phyloP scores from a whole-genome alignment of 2,329 filamentous ascomycete genomes.

The Ambrosiella beaveri region DNA sequence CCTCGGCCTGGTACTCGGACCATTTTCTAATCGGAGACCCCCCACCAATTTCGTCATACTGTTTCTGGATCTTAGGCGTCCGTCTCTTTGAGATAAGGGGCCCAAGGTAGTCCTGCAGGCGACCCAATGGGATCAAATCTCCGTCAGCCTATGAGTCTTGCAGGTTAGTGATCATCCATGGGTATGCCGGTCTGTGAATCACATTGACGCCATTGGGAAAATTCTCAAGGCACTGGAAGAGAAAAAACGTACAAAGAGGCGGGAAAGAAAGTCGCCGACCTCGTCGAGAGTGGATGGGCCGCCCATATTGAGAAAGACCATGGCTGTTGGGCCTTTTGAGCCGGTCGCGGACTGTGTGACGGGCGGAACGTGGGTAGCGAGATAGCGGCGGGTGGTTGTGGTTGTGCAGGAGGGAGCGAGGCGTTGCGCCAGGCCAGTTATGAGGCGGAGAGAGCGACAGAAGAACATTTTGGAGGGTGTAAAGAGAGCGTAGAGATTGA shows the following conservation, averaged over 20 bases:
- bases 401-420: conserved; percentile 17
- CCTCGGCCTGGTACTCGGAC: conserved; percentile 82
- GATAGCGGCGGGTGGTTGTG: conserved; percentile 16
- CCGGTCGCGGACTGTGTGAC: conserved; percentile 61
- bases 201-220: conserved; percentile 11
- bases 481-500: neutral
- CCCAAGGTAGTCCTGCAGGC: conserved; percentile 77
- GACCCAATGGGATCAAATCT: conserved; percentile 89
- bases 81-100: conserved; percentile 70
- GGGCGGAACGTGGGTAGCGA: conserved; percentile 41
- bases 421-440: conserved; percentile 11
- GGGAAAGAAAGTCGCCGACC: conserved; percentile 75
- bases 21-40: conserved; percentile 97
- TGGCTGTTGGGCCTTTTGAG: conserved; percentile 72
- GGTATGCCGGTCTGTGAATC: neutral
- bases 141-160: conserved; percentile 52
- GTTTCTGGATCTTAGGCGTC: conserved; percentile 91
- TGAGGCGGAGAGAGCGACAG: conserved; percentile 16
- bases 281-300: conserved; percentile 78
- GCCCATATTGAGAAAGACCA: conserved; percentile 99
- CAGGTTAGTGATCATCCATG: neutral
- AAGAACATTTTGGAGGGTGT: conserved; percentile 18
- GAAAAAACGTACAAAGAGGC: conserved; percentile 58
- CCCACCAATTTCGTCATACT: conserved; percentile 87
- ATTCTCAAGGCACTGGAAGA: conserved; percentile 1